Evolutionary conservation across 2,329 filamentous ascomycete genomes (phyloP).

Genomic region (Aspergillus piperis): DNA sequence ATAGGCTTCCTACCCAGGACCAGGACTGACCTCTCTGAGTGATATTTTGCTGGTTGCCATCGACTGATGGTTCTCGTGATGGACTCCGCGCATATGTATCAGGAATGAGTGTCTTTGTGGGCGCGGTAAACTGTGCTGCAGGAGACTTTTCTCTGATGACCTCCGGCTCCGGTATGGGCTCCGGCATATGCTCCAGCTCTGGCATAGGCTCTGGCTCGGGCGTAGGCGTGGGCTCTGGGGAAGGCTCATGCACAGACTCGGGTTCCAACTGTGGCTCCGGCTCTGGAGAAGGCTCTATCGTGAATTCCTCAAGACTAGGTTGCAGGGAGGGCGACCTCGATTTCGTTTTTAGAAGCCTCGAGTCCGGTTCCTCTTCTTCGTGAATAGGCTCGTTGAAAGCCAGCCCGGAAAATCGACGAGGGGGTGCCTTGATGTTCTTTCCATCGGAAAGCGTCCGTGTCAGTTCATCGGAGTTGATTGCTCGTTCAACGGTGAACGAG

Average conservation of each 20-base stretch:
- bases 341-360: slow-evolving; percentile 11
- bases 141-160: slow-evolving; percentile 15
- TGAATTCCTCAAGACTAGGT: neutral
- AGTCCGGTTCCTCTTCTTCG: slow-evolving; percentile 32
- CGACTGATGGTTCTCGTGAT: neutral
- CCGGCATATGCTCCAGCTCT: neutral
- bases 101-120: slow-evolving; percentile 30
- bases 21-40: neutral
- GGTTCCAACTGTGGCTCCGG: slow-evolving; percentile 3
- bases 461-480: slow-evolving; percentile 39
- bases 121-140: slow-evolving; percentile 10
- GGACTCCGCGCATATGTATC: slow-evolving; percentile 14
- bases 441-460: slow-evolving; percentile 37
- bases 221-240: neutral
- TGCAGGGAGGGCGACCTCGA: neutral
- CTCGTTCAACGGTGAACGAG: slow-evolving; percentile 39
- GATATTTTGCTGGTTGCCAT: neutral
- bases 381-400: slow-evolving; percentile 32
- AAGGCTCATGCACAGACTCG: neutral
- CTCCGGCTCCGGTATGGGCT: neutral
- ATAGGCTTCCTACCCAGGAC: neutral
- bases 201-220: neutral
- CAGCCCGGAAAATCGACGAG: slow-evolving; percentile 38
- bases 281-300: neutral
- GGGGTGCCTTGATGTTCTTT: slow-evolving; percentile 38